Percentiles rank a stretch among this genome's conserved stretches.
Evolutionary conservation across 345 rosid species (phyloP).

Genomic region (Rhodomyrtus tomentosa): DNA sequence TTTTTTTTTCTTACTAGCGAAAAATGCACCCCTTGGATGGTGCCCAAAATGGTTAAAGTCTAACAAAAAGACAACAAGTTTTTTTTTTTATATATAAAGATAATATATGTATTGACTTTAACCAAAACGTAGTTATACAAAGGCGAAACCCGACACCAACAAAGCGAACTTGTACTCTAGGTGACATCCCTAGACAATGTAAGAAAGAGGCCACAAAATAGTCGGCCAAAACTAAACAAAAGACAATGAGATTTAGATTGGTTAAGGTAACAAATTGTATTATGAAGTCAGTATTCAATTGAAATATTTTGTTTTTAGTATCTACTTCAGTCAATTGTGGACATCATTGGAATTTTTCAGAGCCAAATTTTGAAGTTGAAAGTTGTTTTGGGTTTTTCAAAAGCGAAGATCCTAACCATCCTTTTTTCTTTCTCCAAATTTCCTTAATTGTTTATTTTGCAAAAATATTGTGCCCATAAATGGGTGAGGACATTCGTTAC

Average conservation of each 20-base stretch:
- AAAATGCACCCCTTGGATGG: neutral
- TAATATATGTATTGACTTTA: too few species aligned
- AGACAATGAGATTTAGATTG: neutral
- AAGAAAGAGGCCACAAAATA: too few species aligned
- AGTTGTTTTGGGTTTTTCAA: neutral
- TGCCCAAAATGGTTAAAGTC: neutral
- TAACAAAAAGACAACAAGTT: neutral
- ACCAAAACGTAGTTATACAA: too few species aligned
- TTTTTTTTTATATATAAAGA: too few species aligned
- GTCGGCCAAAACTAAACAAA: too few species aligned
- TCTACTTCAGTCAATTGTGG: neutral
- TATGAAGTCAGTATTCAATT: neutral
- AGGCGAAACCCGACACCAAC: too few species aligned
- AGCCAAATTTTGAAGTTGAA: neutral
- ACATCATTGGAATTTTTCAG: too few species aligned
- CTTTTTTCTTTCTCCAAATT: neutral
- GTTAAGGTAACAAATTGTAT: neutral
- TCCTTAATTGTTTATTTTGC: neutral
- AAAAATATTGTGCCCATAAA: neutral
- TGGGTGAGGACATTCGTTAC: neutral
- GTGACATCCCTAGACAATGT: too few species aligned
- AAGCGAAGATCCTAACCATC: neutral
- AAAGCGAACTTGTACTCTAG: too few species aligned
- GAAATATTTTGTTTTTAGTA: neutral
- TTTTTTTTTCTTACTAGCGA: neutral